Evolutionary conservation across 1,284 basidiomycete species (phyloP).

Genomic region (Agaricales sp.): DNA sequence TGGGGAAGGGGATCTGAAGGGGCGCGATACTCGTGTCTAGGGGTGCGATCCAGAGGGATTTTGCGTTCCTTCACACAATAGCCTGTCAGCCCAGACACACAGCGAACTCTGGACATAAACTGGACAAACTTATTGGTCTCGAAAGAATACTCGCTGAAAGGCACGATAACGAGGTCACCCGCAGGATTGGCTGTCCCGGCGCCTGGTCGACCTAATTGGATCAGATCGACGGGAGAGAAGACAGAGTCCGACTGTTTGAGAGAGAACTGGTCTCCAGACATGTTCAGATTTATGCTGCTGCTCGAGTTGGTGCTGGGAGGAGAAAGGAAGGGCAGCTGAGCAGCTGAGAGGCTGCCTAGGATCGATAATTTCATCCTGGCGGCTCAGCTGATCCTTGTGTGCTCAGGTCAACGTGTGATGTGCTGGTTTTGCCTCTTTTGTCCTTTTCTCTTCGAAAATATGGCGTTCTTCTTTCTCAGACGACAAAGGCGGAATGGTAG

Average conservation of each 20-base stretch:
- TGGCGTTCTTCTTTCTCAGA: no score
- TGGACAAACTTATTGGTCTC: slow-evolving; percentile 58
- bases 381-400: no score
- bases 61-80: slow-evolving; percentile 33
- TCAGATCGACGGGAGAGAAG: slow-evolving; percentile 66
- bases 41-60: slow-evolving; percentile 28
- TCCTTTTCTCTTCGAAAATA: no score
- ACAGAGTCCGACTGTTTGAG: slow-evolving; percentile 46
- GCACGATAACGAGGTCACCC: slow-evolving; percentile 59
- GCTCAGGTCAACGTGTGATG: no score
- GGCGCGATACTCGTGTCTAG: background rate
- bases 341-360: slow-evolving; percentile 29
- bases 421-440: no score
- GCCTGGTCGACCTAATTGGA: slow-evolving; percentile 63
- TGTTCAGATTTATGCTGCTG: slow-evolving; percentile 18
- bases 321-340: slow-evolving; percentile 34
- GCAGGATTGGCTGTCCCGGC: slow-evolving; percentile 50
- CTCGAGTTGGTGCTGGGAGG: slow-evolving; percentile 13
- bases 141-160: slow-evolving; percentile 62
- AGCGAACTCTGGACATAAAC: background rate
- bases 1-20: slow-evolving; percentile 28
- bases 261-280: slow-evolving; percentile 23
- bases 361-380: slow-evolving; percentile 1
- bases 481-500: no score
- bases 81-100: slow-evolving; percentile 8